Percentiles rank a stretch among this genome's conserved stretches.
These are phyloP conservation scores for Begonia peltatifolia DNA, from an alignment of 306 rosid genomes.

Conservation along the genomic window DNA sequence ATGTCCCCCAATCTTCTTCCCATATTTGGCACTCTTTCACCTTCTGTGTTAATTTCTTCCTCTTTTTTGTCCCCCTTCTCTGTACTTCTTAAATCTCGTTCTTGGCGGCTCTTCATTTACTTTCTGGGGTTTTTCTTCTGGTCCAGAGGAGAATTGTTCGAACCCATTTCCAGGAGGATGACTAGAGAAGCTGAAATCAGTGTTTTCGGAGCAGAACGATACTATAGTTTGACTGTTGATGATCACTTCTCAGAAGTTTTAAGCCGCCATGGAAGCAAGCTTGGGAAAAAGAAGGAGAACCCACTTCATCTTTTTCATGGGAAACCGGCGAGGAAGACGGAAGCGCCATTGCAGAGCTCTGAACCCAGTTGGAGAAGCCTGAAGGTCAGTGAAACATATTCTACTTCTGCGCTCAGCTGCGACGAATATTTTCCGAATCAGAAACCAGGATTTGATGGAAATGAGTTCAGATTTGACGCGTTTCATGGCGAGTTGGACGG, in stretches of 20 bases:
- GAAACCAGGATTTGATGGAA: conserved; percentile 10
- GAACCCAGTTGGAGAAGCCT: conserved; percentile 27
- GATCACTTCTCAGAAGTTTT: conserved; percentile 3
- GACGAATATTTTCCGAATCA: conserved; percentile 22
- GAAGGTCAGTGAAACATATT: conserved; percentile 12
- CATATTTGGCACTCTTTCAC: too few species aligned
- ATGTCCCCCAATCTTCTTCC: too few species aligned
- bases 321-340: conserved; percentile 15
- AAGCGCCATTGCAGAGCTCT: conserved; percentile 25
- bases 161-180: not conserved
- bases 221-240: conserved; percentile 21
- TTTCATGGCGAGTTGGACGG: conserved; percentile 4
- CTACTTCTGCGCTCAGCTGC: conserved; percentile 22
- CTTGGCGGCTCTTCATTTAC: too few species aligned
- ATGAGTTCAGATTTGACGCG: too few species aligned
- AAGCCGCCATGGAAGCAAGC: not conserved
- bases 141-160: too few species aligned
- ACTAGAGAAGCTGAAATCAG: conserved; percentile 22
- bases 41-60: too few species aligned
- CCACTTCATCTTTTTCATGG: not conserved
- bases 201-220: conserved; percentile 36
- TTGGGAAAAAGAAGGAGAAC: not conserved
- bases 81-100: too few species aligned
- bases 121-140: too few species aligned
- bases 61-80: too few species aligned